phyloP scores from a whole-genome alignment of 2,329 filamentous ascomycete genomes.

The Nectriaceae sp. region DNA sequence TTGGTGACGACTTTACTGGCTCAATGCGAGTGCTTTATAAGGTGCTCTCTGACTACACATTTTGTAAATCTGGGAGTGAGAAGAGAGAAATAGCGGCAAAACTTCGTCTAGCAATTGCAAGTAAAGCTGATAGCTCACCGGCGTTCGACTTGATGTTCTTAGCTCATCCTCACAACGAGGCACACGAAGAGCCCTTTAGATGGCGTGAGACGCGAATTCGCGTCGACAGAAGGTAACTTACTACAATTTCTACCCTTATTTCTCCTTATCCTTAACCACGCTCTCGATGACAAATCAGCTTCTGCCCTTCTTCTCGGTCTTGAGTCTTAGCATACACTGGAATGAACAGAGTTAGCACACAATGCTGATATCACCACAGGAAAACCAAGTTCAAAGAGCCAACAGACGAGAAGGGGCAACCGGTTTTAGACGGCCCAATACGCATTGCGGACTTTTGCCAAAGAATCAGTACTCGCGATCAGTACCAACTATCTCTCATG shows the following conservation, averaged over 20 bases:
- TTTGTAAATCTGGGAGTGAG: not conserved
- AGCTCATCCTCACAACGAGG: not conserved
- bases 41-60: not conserved
- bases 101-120: not conserved
- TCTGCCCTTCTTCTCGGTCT: too few species aligned
- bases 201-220: not conserved
- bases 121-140: not conserved
- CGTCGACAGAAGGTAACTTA: not conserved
- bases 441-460: conserved; percentile 2
- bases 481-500: conserved; percentile 3
- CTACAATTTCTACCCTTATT: too few species aligned
- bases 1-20: not conserved
- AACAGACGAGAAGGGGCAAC: not conserved
- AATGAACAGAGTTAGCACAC: not conserved
- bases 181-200: not conserved
- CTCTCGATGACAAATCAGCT: too few species aligned
- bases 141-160: conserved; percentile 1
- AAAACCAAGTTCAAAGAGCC: not conserved
- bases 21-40: not conserved
- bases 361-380: not conserved
- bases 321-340: not conserved
- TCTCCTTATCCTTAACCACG: too few species aligned
- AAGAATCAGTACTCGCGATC: conserved; percentile 2
- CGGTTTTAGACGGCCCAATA: not conserved
- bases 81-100: not conserved